Evolutionary conservation across 768 basidiomycete species (phyloP), one percentile per base, ranked within the genome.

Genomic region (Candolleomyces efflorescens): DNA sequence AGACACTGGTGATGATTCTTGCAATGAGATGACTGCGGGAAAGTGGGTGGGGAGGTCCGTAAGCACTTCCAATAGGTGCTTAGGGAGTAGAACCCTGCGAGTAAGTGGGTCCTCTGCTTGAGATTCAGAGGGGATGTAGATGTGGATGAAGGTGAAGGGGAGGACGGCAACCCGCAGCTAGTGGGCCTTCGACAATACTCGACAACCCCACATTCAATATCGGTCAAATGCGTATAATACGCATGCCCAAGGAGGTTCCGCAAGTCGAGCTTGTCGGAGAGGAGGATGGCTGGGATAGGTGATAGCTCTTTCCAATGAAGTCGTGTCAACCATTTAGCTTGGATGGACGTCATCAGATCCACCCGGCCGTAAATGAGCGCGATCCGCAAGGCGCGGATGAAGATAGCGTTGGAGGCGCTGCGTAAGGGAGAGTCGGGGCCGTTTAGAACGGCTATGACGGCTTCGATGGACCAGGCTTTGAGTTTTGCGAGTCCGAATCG

Each of bases 401-500:
- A 71, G 56, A 66, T 61, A n/a, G 67, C 50, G 23, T 73, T 68
- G 3, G 67, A 62, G 38, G 69, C 67, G 27, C 56, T 60, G 10
- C 65, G 63, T 12, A 74, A 64, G 10, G 68, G 62, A 4, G 69
- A 67, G 50, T 65, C 60, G 26, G 63, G 61, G 15, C 64, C 60
- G 13, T 64, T 57, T 43, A 73, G 61, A 18, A 72, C 64, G 55
- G 66, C 56, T 48, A 64, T 64, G 20, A 79, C 65, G 10, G 70
- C 67, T 9, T 66, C 62, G 47, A 74, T 55, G 18, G 75, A 72
- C 78, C 78, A 80, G 15, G 60, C 32, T 43, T 65, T 64, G 38
- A 75, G 68, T 18, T 70, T 58, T n/a, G 59, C 58, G 59, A 77
- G 72, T 47, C 69, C 67, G 63, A 77, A 80, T 60, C 68, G 69